phyloP scores from a whole-genome alignment of 495 filamentous ascomycete species.

The Thermothielavioides terrestris region DNA sequence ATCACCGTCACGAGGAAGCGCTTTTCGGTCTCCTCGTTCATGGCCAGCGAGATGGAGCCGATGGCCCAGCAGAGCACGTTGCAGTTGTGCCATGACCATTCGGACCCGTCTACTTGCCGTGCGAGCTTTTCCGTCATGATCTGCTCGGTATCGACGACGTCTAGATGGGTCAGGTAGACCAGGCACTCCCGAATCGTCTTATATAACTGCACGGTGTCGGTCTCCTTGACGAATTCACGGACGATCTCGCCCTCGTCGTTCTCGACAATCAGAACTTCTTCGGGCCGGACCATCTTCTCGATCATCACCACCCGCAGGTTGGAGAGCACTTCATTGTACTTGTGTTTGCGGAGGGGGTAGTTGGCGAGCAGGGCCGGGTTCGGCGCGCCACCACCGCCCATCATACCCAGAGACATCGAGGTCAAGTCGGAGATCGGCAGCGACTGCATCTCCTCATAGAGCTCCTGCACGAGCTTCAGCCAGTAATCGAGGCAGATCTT shows the following conservation, averaged over 20 bases:
- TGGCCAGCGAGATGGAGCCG: slow-evolving; percentile 94
- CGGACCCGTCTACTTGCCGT: slow-evolving; percentile 83
- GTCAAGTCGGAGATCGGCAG: slow-evolving; percentile 87
- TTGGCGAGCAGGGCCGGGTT: slow-evolving; percentile 73
- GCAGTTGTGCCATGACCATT: slow-evolving; percentile 99
- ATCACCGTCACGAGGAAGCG: slow-evolving; percentile 97
- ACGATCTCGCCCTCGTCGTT: slow-evolving; percentile 99
- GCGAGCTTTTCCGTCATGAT: slow-evolving; percentile 99
- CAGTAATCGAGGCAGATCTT: slow-evolving; percentile 99
- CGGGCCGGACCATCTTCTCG: slow-evolving; percentile 96
- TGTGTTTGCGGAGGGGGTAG: slow-evolving; percentile 92
- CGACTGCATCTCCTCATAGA: slow-evolving; percentile 97
- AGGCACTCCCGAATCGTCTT: slow-evolving; percentile 97
- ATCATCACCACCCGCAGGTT: slow-evolving; percentile 98
- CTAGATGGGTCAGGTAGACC: slow-evolving; percentile 94
- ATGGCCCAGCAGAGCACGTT: slow-evolving; percentile 99
- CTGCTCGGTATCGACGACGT: slow-evolving; percentile 91
- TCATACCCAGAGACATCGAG: slow-evolving; percentile 62
- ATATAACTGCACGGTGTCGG: slow-evolving; percentile 97
- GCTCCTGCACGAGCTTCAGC: slow-evolving; percentile 95
- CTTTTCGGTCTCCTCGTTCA: slow-evolving; percentile 99
- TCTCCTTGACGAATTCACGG: slow-evolving; percentile 97
- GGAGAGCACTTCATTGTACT: slow-evolving; percentile 86
- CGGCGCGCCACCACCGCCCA: slow-evolving; percentile 68
- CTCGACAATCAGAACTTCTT: slow-evolving; percentile 98